Base-by-base conservation (phyloP, 2,329 filamentous ascomycete species). In the Nemania abortiva region DNA sequence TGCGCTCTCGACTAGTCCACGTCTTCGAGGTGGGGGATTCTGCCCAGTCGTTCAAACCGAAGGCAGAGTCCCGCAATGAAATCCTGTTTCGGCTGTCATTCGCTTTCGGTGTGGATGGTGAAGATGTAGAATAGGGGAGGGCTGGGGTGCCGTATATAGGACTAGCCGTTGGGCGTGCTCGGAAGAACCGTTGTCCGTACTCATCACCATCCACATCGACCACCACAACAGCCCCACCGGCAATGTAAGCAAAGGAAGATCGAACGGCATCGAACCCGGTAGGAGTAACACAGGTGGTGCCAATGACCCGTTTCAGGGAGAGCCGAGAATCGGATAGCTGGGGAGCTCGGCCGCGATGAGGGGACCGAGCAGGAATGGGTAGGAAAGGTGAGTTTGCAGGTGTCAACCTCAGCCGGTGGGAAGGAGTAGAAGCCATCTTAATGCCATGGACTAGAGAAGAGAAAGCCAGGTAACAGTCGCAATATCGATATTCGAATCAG, bases 211-310 rank as follows among this genome's bases (percentile, higher is more conserved):
- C 89, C 61, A 98, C 85, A 74, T 92, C 90, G 7, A 95, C 93
- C 20, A 98, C 89, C 0, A 99, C 93, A n/a, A 94, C 95, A 52
- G 95, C 94, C 10, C 94, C 96, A 64, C 96, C 96, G 9, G 96
- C 95, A 71, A 94, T 95, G 79, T 97, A 96, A 64, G 94, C 94
- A 81, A 98, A 97, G 59, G 87, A 91, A 13, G 90, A 88, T 49
- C 91, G 85, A 69, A 95, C 89, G 72, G 89, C 90, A 78, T 97
- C 94, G 80, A 99, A 97, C 71, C 93, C 94, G 78, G 92, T 95
- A 49, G 94, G 91, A 4, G 92, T 92, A 73, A 86, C 89, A 72
- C 94, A 95, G 7, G 95, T 98, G 27, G 95, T 97, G 55, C 96
- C 96, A 76, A 98, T 92, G 66, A 98, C 94, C 71, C 93, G 90